Percentiles rank a stretch among this genome's conserved stretches.
Evolutionary conservation across 768 basidiomycete genomes (phyloP).

Genomic region (Mycena latifolia): DNA sequence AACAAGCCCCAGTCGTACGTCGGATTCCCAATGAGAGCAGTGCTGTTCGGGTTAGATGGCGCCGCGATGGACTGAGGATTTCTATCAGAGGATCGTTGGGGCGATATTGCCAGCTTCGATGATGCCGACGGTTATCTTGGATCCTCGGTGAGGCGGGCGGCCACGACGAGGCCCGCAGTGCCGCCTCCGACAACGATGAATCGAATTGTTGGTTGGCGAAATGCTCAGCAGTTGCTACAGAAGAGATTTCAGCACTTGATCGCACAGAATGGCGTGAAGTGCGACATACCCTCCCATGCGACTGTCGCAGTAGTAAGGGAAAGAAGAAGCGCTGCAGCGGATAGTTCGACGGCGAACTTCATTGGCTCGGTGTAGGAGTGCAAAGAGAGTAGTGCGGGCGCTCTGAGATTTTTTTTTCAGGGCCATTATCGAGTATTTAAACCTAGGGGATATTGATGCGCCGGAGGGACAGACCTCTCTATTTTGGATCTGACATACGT

Average conservation of each 20-base stretch:
- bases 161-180: background rate
- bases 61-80: background rate
- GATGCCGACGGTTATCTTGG: background rate
- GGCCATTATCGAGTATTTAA: too few species aligned
- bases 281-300: background rate
- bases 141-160: conserved; percentile 5
- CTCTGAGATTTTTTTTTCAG: too few species aligned
- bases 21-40: background rate
- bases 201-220: background rate
- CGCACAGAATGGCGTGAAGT: background rate
- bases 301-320: background rate
- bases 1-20: background rate
- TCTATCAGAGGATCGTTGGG: background rate
- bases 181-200: conserved; percentile 1
- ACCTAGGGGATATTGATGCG: too few species aligned
- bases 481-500: too few species aligned
- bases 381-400: too few species aligned
- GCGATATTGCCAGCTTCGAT: background rate
- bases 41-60: background rate
- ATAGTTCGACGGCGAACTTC: background rate
- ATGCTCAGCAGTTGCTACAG: background rate
- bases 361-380: too few species aligned
- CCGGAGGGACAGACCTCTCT: too few species aligned
- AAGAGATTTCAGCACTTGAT: background rate
- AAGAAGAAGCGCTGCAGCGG: background rate